Evolutionary conservation across 2,329 filamentous ascomycete genomes (phyloP), one percentile per base, ranked within the genome.

Genomic region (Chalara sp.): DNA sequence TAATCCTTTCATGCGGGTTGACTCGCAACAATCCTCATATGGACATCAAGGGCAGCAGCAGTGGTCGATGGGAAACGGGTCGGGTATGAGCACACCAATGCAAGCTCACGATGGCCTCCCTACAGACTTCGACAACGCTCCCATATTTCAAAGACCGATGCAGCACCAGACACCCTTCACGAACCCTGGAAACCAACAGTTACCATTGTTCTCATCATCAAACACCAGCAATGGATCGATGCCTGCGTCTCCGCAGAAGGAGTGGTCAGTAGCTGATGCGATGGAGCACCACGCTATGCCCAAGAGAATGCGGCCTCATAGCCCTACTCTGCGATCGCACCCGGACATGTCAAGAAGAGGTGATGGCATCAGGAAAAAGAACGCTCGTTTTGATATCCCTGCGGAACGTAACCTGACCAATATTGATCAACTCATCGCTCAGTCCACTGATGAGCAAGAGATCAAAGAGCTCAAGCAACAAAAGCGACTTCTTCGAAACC

Each of bases 401-500:
- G 84, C 88, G 43, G 93, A 96, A 72, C 83, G 91, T 56, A 97
- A 91, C 64, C 80, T 99, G 61, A 84, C 81, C 75, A 97, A 95
- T 72, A 97, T 99, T 70, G 93, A 99, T 69, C 80, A 89, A 55
- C 78, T 97, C 65, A 97, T 99, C 69, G 79, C 85, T 48, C 84
- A 89, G 70, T 92, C 89, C 35, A 89, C 82, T 50, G 86, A 95
- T 68, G 92, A 97, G 64, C 84, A 93, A 58, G 86, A 95, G 74
- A 87, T 96, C 74, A 97, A 96, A 78, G 91, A 97, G 73, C 79
- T 99, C 64, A 99, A 99, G 80, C 90, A 96, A 68, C 93, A 96
- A 71, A 97, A 97, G 78, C 85, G 93, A 54, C 76, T 99, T 55
- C 76, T 99, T 56, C 82, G 93, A 65, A 99, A 99, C 72, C 84